These are phyloP conservation scores for Apodospora peruviana DNA, from an alignment of 495 filamentous ascomycete species.

Conservation along the genomic window DNA sequence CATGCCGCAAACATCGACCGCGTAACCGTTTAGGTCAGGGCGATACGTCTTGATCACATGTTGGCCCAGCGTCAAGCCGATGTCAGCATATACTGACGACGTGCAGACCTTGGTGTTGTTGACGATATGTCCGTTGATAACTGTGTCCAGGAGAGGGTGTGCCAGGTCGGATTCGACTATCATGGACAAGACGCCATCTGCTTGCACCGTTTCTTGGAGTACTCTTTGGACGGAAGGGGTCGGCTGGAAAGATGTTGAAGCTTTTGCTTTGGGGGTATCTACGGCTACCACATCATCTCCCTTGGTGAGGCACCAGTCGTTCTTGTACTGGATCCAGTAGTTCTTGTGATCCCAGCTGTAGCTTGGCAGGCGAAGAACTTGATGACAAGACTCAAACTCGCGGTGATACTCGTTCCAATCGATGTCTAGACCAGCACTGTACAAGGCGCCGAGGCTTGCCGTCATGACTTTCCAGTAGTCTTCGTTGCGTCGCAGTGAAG, in stretches of 20 bases:
- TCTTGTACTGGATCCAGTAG: conserved; percentile 71
- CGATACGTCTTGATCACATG: conserved; percentile 50
- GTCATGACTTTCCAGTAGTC: conserved; percentile 57
- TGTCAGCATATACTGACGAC: conserved; percentile 62
- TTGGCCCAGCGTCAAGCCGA: conserved; percentile 61
- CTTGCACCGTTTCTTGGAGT: conserved; percentile 46
- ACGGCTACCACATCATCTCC: conserved; percentile 34
- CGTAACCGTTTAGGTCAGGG: conserved; percentile 37
- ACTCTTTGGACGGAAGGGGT: conserved; percentile 42
- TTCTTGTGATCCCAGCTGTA: conserved; percentile 73
- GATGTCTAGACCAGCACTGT: conserved; percentile 56
- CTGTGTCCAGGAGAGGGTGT: conserved; percentile 47
- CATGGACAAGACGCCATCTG: conserved; percentile 44
- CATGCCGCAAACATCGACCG: conserved; percentile 53
- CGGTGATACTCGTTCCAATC: conserved; percentile 71
- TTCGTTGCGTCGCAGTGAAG: conserved; percentile 40
- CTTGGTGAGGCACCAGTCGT: conserved; percentile 61
- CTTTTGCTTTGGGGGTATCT: conserved; percentile 13
- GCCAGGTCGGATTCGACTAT: conserved; percentile 58
- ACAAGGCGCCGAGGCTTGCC: conserved; percentile 49
- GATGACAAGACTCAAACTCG: conserved; percentile 51
- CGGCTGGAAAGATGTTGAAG: conserved; percentile 25
- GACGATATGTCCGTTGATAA: conserved; percentile 61
- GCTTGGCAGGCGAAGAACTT: conserved; percentile 57
- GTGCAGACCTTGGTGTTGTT: conserved; percentile 47